Percentiles rank a stretch among this genome's conserved stretches.
These are phyloP conservation scores for Collybiopsis confluens DNA, from an alignment of 768 basidiomycete species.

Conservation along the genomic window DNA sequence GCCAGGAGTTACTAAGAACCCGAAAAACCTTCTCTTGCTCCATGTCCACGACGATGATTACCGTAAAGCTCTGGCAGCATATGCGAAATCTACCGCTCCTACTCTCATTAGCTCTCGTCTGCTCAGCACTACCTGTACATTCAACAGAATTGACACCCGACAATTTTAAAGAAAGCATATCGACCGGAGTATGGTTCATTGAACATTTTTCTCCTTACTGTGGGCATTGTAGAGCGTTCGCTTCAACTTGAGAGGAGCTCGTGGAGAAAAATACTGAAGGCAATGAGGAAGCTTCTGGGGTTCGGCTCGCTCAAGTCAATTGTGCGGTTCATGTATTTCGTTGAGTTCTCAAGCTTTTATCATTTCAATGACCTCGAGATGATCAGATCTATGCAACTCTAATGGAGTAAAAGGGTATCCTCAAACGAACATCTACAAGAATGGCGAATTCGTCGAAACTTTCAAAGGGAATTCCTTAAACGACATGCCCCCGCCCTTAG, in stretches of 20 bases:
- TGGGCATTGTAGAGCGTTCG: conserved; percentile 72
- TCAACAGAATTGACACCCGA: conserved; percentile 31
- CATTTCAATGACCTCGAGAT: too few species aligned
- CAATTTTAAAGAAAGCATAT: conserved; percentile 49
- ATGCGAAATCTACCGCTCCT: not conserved
- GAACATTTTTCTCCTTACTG: conserved; percentile 91
- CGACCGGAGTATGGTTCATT: conserved; percentile 71
- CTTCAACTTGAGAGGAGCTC: conserved; percentile 77
- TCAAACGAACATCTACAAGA: conserved; percentile 64
- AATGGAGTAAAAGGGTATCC: conserved; percentile 73
- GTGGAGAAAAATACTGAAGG: conserved; percentile 47
- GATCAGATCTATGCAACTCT: conserved; percentile 69
- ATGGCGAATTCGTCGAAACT: conserved; percentile 56
- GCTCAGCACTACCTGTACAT: conserved; percentile 5
- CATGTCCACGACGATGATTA: not conserved
- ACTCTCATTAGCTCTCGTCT: not conserved
- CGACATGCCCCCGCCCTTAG: conserved; percentile 29
- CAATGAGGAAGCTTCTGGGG: conserved; percentile 22
- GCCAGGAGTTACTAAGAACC: not conserved
- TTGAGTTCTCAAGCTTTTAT: too few species aligned
- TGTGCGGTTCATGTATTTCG: conserved; percentile 72
- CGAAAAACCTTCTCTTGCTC: not conserved
- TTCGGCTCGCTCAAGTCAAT: conserved; percentile 79
- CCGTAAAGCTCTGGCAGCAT: conserved; percentile 8
- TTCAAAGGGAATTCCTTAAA: conserved; percentile 55